phyloP scores from a whole-genome alignment of 208 protist genomes.

The Wallacemonas rigidus region DNA sequence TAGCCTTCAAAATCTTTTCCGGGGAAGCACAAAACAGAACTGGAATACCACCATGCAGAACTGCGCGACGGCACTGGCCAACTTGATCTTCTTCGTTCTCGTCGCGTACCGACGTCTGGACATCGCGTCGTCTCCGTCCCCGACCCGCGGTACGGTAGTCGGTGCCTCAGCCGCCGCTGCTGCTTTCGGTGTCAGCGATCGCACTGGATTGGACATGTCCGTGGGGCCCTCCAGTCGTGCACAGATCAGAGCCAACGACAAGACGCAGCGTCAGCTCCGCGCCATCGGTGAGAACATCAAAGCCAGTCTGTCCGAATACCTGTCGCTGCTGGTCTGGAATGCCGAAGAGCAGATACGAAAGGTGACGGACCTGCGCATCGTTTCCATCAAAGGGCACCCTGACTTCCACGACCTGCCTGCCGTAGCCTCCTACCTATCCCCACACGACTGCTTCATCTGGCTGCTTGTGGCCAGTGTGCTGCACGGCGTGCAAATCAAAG shows the following conservation, averaged over 20 bases:
- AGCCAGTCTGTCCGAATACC: slow-evolving; percentile 16
- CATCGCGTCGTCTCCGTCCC: background rate
- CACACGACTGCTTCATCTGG: slow-evolving; percentile 47
- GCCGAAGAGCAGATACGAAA: slow-evolving; percentile 42
- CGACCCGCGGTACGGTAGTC: background rate
- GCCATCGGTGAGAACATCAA: slow-evolving; percentile 15
- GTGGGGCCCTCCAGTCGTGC: background rate
- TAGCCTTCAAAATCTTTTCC: slow-evolving; percentile 36
- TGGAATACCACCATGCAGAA: slow-evolving; percentile 16
- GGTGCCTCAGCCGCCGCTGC: background rate
- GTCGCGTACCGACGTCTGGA: slow-evolving; percentile 28
- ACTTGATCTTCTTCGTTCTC: slow-evolving; percentile 43
- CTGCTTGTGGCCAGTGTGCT: slow-evolving; percentile 32
- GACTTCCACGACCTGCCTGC: slow-evolving; percentile 35
- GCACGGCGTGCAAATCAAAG: slow-evolving; percentile 11
- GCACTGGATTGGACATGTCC: background rate
- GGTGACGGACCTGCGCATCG: slow-evolving; percentile 21
- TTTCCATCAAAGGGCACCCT: slow-evolving; percentile 24
- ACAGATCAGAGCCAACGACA: slow-evolving; percentile 8
- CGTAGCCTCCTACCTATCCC: slow-evolving; percentile 31
- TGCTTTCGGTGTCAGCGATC: background rate
- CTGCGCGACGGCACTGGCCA: slow-evolving; percentile 31
- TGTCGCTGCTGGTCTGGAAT: slow-evolving; percentile 38
- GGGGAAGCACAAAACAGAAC: slow-evolving; percentile 5
- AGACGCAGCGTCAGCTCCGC: slow-evolving; percentile 15